A percentile compares a stretch with the other conserved stretches of the same genome.
Conservation (phyloP, 148 eudicot species). For the Polygonum aviculare region DNA sequence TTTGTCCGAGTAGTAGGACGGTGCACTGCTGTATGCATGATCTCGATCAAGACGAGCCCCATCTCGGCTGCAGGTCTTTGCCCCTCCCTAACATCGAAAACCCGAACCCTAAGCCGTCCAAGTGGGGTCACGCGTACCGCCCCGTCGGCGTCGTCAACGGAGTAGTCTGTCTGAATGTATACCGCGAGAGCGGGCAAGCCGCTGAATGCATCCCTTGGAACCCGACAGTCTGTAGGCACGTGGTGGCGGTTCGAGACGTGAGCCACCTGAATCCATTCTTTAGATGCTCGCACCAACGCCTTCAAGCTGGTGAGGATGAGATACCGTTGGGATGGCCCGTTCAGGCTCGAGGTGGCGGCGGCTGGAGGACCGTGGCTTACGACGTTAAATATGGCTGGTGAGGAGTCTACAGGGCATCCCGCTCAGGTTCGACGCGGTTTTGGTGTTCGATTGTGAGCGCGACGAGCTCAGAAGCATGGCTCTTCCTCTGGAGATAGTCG, state of each 20-base stretch:
- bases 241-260: not conserved
- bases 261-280: too few species aligned
- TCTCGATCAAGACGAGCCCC: not conserved
- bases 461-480: not conserved
- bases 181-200: not conserved
- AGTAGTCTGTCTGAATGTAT: not conserved
- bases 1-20: not conserved
- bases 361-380: not conserved
- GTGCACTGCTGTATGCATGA: not conserved
- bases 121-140: not conserved
- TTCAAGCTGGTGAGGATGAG: not conserved
- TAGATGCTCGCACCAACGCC: not conserved
- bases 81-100: not conserved
- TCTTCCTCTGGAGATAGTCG: not conserved
- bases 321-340: not conserved
- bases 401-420: not conserved
- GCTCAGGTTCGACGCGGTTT: not conserved
- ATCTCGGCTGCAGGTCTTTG: not conserved
- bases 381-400: not conserved
- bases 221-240: not conserved
- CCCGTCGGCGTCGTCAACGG: not conserved
- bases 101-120: too few species aligned
- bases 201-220: not conserved
- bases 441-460: not conserved
- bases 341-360: not conserved